These are phyloP conservation scores for Fusarium graminum DNA, from an alignment of 2,329 filamentous ascomycete species.

Conservation along the genomic window DNA sequence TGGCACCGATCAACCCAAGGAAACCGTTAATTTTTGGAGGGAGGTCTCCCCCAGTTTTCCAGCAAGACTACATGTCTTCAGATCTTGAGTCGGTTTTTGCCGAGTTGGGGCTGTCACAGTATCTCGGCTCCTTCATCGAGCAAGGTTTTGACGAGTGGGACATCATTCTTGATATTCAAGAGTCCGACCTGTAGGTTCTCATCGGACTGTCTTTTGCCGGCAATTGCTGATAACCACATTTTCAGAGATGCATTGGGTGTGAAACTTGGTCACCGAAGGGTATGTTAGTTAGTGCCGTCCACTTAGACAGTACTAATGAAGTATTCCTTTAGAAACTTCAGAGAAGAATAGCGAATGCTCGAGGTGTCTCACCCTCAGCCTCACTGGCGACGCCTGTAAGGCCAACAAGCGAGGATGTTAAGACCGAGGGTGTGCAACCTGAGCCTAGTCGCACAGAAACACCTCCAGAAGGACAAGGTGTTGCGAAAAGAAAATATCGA, in stretches of 20 bases:
- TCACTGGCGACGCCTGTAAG: constrained; percentile 65
- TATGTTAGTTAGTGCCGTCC: constrained; percentile 58
- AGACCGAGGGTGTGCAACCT: constrained; percentile 65
- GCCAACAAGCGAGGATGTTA: constrained; percentile 66
- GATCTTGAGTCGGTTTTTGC: constrained; percentile 75
- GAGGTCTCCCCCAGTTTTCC: constrained; percentile 32
- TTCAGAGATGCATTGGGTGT: constrained; percentile 78
- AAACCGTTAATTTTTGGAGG: constrained; percentile 13
- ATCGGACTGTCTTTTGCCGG: not conserved
- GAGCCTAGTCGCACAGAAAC: constrained; percentile 63
- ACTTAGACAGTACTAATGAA: constrained; percentile 16
- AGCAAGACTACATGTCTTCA: constrained; percentile 60
- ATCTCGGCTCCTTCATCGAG: constrained; percentile 77
- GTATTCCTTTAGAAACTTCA: constrained; percentile 75
- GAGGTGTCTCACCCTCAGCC: constrained; percentile 70
- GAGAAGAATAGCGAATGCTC: constrained; percentile 80
- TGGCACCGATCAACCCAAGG: constrained; percentile 39
- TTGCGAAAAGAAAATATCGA: constrained; percentile 79
- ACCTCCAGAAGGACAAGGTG: constrained; percentile 59
- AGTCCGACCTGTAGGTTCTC: constrained; percentile 78
- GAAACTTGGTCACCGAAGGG: constrained; percentile 83
- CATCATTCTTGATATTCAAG: constrained; percentile 84
- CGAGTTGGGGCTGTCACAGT: constrained; percentile 83
- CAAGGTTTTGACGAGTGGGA: constrained; percentile 91
- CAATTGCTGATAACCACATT: constrained; percentile 37